Percentiles rank a stretch among this genome's conserved stretches.
Evolutionary conservation across 2,329 filamentous ascomycete species (phyloP).

Genomic region (Mycosphaerella sp.): DNA sequence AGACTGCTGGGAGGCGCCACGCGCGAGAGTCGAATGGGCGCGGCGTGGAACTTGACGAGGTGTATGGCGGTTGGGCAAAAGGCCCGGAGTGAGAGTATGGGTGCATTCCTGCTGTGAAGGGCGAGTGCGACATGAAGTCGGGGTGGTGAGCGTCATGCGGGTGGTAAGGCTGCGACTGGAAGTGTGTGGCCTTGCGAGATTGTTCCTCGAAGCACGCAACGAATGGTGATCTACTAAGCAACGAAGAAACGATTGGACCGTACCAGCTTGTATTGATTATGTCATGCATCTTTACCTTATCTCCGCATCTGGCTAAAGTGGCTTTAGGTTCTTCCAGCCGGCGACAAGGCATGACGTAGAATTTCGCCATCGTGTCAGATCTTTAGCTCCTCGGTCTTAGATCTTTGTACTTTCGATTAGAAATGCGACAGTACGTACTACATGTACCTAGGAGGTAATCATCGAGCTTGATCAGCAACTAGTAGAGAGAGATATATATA

Average conservation of each 20-base stretch:
- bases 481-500: not conserved
- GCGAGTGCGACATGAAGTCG: not conserved
- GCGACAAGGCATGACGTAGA: conserved; percentile 12
- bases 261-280: not conserved
- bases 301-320: not conserved
- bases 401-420: conserved; percentile 7
- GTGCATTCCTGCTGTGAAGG: conserved; percentile 11
- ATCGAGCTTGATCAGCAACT: no score
- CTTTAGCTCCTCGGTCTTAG: conserved; percentile 1
- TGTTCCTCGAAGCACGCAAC: conserved; percentile 10
- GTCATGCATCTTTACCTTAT: not conserved
- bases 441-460: no score
- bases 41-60: conserved; percentile 22
- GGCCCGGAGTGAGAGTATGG: conserved; percentile 4
- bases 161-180: not conserved
- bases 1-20: conserved; percentile 17
- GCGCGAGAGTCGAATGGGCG: conserved; percentile 18
- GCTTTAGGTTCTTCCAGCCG: not conserved
- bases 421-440: conserved; percentile 6
- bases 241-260: conserved; percentile 9
- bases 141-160: not conserved
- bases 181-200: not conserved
- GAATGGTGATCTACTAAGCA: conserved; percentile 8
- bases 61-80: conserved; percentile 22
- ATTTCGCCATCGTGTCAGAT: conserved; percentile 7